Percentiles rank a stretch among this genome's conserved stretches.
phyloP scores from a whole-genome alignment of 495 filamentous ascomycete genomes.

The Penicillium coffeae region DNA sequence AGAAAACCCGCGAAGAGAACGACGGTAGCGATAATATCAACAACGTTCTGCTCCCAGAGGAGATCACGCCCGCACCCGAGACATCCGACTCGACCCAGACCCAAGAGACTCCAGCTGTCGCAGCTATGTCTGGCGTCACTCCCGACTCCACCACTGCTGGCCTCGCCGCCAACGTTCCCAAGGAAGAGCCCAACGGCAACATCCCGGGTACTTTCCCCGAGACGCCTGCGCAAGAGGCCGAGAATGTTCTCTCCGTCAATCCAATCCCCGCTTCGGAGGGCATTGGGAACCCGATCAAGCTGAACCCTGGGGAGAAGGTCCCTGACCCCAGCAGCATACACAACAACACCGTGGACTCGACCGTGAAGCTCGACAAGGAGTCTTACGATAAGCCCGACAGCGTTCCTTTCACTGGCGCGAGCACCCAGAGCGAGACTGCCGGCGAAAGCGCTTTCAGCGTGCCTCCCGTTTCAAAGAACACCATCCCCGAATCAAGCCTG shows the following conservation, averaged over 20 bases:
- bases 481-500: conserved; percentile 85
- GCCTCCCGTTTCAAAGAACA: conserved; percentile 56
- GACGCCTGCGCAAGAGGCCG: conserved; percentile 60
- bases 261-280: conserved; percentile 69
- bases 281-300: conserved; percentile 72
- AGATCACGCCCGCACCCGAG: conserved; percentile 45
- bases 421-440: conserved; percentile 13
- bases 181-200: conserved; percentile 44
- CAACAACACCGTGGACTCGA: conserved; percentile 46
- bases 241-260: conserved; percentile 58
- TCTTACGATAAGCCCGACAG: conserved; percentile 76
- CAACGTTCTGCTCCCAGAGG: conserved; percentile 76
- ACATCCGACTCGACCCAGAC: background rate
- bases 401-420: conserved; percentile 27
- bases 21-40: conserved; percentile 79
- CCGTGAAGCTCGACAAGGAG: conserved; percentile 72
- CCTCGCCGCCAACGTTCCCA: conserved; percentile 64
- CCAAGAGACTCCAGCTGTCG: conserved; percentile 7
- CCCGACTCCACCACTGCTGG: conserved; percentile 72
- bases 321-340: conserved; percentile 55
- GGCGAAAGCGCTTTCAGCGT: conserved; percentile 46
- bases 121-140: conserved; percentile 63
- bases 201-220: conserved; percentile 78
- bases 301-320: conserved; percentile 76
- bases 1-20: conserved; percentile 68